Base-by-base conservation (phyloP, 2,329 filamentous ascomycete genomes). In the Penicillium sp. region DNA sequence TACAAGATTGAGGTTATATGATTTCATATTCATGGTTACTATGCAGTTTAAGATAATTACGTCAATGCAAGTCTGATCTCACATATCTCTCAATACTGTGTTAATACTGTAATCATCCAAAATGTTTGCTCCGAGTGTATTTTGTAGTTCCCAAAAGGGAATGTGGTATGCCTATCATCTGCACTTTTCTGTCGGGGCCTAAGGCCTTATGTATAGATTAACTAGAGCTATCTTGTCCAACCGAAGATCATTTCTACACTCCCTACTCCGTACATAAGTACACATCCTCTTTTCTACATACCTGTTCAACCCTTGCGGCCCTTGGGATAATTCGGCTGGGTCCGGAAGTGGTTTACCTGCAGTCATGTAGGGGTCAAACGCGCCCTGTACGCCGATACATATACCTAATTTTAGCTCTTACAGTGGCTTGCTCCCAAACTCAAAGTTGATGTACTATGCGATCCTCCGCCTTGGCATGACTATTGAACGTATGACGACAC, bases 351-450 rank as follows among this genome's bases (percentile, higher is more conserved):
- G 7, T 37, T n/a, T 40, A 36, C 11, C 28, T 35, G 36, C 48
- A 48, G 26, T 40, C 26, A 33, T 49, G 59, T 56, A 62, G 57
- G 61, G 58, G 48, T 51, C 55, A 53, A 49, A 41, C 16, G 45
- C 54, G 46, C 48, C 55, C 44, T 42, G 40, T 55, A 43, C 56
- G 55, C 55, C 53, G 57, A 44, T 53, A 28, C 22, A 25, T 26
- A 50, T 46, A 16, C 12, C 38, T 45, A 40, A 40, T 51, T 51
- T 51, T 51, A 51, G 40, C 31, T 14, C 5, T 35, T 16, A 12
- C 40, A 14, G 48, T 17, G 26, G 36, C 36, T 50, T 26, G 30
- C 31, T 26, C 26, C 17, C 37, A 11, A 51, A 50, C 48, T 19
- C 45, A 48, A 37, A 38, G 17, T 26, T 14, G 22, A 41, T 11